phyloP scores from a whole-genome alignment of 2,329 filamentous ascomycete genomes.

The Dothideomycetes sp. region DNA sequence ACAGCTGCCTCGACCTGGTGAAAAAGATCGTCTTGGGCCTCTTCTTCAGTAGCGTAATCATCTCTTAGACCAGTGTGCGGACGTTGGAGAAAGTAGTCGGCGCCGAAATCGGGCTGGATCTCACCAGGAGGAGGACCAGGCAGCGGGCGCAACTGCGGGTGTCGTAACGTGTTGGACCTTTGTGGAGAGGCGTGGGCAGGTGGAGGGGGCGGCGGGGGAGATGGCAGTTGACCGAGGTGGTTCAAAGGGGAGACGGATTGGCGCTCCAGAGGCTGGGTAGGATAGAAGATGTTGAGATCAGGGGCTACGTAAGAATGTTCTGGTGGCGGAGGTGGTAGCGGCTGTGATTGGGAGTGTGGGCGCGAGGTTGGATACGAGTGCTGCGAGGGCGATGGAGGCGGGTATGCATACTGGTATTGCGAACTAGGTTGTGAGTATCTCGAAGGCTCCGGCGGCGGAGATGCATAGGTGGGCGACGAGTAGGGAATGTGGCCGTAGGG shows the following conservation, averaged over 20 bases:
- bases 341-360: background rate
- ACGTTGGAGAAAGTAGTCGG: conserved; percentile 25
- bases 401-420: conserved; percentile 1
- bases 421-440: background rate
- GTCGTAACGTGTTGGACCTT: conserved; percentile 30
- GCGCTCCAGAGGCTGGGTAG: conserved; percentile 1
- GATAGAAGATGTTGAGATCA: background rate
- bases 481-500: conserved; percentile 3
- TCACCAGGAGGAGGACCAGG: conserved; percentile 39
- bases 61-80: conserved; percentile 2
- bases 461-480: conserved; percentile 1
- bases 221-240: conserved; percentile 19
- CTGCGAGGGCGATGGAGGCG: conserved; percentile 4
- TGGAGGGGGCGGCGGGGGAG: conserved; percentile 38
- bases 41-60: conserved; percentile 16
- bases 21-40: conserved; percentile 46
- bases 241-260: conserved; percentile 19
- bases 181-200: conserved; percentile 36
- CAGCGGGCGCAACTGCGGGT: conserved; percentile 47
- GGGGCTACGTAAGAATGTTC: background rate
- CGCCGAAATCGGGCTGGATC: conserved; percentile 21
- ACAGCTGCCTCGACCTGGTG: conserved; percentile 45
- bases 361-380: background rate
- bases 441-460: conserved; percentile 5
- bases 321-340: background rate